These are phyloP conservation scores for Malbranchea zuffiana DNA, from an alignment of 2,329 filamentous ascomycete genomes.

Conservation along the genomic window DNA sequence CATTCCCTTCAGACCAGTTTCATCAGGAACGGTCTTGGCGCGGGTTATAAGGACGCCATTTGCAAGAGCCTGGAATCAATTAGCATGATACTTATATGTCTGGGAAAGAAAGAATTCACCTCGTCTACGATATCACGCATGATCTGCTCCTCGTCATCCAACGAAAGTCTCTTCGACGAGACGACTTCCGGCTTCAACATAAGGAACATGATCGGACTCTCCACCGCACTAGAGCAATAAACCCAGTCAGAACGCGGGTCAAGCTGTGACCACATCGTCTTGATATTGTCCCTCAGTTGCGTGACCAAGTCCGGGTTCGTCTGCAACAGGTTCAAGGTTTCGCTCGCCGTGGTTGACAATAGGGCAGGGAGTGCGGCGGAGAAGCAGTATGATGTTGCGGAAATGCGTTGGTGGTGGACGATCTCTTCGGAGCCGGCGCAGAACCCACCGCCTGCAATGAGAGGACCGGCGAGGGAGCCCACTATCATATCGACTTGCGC, in stretches of 20 bases:
- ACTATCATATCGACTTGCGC: conserved; percentile 95
- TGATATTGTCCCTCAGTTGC: conserved; percentile 75
- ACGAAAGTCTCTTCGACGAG: conserved; percentile 53
- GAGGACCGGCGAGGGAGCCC: conserved; percentile 76
- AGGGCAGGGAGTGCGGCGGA: conserved; percentile 90
- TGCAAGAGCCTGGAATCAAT: conserved; percentile 53
- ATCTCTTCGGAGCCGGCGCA: conserved; percentile 87
- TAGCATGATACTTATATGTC: background rate
- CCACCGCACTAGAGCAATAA: conserved; percentile 62
- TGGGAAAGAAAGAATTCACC: conserved; percentile 40
- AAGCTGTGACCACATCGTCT: conserved; percentile 71
- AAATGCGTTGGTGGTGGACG: conserved; percentile 91
- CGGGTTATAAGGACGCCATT: conserved; percentile 86
- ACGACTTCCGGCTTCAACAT: conserved; percentile 76
- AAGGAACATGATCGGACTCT: conserved; percentile 81
- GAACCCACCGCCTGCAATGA: conserved; percentile 90
- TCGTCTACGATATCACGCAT: conserved; percentile 93
- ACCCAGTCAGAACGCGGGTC: conserved; percentile 94
- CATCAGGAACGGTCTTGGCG: conserved; percentile 65
- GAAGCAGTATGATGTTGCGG: conserved; percentile 84
- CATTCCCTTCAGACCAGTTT: conserved; percentile 55
- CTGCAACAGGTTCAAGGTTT: conserved; percentile 77
- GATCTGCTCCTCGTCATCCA: conserved; percentile 71
- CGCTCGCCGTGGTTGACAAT: conserved; percentile 87
- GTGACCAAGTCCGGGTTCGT: conserved; percentile 71